Percentiles rank a stretch among this genome's conserved stretches.
phyloP scores from a whole-genome alignment of 805 yeast genomes.

The Jamesozyma jinghongensis region DNA sequence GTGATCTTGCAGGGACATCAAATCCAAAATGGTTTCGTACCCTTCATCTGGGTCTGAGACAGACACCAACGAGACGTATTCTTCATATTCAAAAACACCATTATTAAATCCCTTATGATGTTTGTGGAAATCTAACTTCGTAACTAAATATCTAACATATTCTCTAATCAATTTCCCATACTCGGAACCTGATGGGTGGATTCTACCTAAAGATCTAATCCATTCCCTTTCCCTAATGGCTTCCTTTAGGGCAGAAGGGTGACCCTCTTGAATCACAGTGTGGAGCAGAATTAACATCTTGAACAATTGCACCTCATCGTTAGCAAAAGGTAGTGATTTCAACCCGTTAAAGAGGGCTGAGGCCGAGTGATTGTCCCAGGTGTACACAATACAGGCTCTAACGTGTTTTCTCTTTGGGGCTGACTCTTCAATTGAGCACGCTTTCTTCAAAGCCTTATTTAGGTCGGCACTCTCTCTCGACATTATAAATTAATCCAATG shows the following conservation, averaged over 20 bases:
- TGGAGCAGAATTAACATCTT: slow-evolving; percentile 80
- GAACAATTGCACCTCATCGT: slow-evolving; percentile 73
- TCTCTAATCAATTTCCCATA: slow-evolving; percentile 71
- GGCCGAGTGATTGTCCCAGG: slow-evolving; percentile 90
- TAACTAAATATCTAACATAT: slow-evolving; percentile 59
- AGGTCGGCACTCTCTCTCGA: slow-evolving; percentile 34
- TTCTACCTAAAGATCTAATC: slow-evolving; percentile 62
- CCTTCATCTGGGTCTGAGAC: slow-evolving; percentile 95
- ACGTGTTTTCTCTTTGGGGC: slow-evolving; percentile 97
- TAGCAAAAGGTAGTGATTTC: slow-evolving; percentile 66
- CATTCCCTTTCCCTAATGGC: slow-evolving; percentile 73
- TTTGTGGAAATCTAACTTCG: slow-evolving; percentile 74
- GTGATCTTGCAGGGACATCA: slow-evolving; percentile 77
- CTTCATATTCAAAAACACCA: slow-evolving; percentile 94
- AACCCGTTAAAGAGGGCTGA: slow-evolving; percentile 78
- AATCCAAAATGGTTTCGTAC: slow-evolving; percentile 75
- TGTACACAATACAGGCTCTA: slow-evolving; percentile 86
- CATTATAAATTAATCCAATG: too few species aligned
- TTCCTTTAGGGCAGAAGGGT: slow-evolving; percentile 69
- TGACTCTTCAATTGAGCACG: slow-evolving; percentile 74
- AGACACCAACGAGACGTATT: slow-evolving; percentile 76
- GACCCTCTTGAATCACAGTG: slow-evolving; percentile 97
- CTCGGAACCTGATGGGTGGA: slow-evolving; percentile 34
- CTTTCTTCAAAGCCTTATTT: slow-evolving; percentile 49
- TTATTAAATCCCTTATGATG: slow-evolving; percentile 74